A percentile compares a stretch with the other conserved stretches of the same genome.
phyloP scores from a whole-genome alignment of 148 eudicot genomes.

The Polygonum aviculare region DNA sequence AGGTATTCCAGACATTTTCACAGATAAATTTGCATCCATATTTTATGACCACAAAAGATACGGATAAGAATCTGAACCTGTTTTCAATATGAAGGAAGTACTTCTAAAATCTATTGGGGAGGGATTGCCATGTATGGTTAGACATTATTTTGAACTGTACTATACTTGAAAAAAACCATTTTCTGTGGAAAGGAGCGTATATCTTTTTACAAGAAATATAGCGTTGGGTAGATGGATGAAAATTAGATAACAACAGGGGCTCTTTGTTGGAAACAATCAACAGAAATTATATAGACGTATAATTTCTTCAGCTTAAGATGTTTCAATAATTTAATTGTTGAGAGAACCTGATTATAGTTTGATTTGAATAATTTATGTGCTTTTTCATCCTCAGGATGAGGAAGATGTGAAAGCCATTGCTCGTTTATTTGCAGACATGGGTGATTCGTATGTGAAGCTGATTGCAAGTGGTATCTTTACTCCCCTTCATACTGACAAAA shows the following conservation, averaged over 20 bases:
- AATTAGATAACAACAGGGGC: not conserved
- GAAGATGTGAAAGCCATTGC: constrained; percentile 97
- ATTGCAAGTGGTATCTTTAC: constrained; percentile 74
- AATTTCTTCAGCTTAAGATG: not conserved
- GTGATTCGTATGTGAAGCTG: constrained; percentile 90
- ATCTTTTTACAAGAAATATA: not conserved
- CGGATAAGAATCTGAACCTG: not conserved
- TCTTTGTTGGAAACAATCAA: not conserved
- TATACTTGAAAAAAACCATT: not conserved
- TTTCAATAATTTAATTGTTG: not conserved
- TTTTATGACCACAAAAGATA: not conserved
- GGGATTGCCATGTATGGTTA: not conserved
- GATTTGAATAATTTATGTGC: constrained; percentile 4
- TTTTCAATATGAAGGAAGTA: not conserved
- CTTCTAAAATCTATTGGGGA: not conserved
- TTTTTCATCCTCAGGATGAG: constrained; percentile 59
- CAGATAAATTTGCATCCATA: not conserved
- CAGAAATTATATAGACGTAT: not conserved
- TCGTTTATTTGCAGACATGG: constrained; percentile 98
- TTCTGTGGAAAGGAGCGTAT: not conserved
- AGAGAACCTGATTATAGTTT: not conserved
- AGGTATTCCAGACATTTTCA: constrained; percentile 38
- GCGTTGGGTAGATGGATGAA: not conserved
- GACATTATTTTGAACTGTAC: not conserved
- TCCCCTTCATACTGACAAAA: not conserved